These are phyloP conservation scores for Oropetium thomaeum DNA, from an alignment of 176 grass and related monocot genomes.

Conservation along the genomic window DNA sequence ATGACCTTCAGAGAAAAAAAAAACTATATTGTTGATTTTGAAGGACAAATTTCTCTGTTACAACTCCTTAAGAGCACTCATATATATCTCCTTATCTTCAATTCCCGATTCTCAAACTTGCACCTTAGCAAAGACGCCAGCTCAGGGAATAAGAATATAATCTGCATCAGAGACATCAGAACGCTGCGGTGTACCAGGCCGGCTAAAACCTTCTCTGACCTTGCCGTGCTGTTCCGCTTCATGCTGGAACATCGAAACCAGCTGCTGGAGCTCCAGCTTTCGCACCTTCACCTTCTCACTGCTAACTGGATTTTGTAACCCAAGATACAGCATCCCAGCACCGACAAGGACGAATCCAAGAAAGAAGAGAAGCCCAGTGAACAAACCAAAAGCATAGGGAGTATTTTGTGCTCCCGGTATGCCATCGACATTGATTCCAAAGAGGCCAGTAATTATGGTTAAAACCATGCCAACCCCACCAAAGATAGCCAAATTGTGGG, in stretches of 20 bases:
- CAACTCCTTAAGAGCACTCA: not conserved
- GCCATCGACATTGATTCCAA: conserved; percentile 94
- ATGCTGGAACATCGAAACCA: conserved; percentile 87
- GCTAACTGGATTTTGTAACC: conserved; percentile 73
- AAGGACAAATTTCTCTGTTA: not conserved
- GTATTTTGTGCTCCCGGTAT: conserved; percentile 86
- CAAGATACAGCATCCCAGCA: conserved; percentile 75
- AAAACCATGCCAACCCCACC: conserved; percentile 81
- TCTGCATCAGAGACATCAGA: conserved; percentile 41
- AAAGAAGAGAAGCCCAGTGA: conserved; percentile 62
- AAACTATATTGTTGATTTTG: not conserved
- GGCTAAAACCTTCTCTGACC: conserved; percentile 68
- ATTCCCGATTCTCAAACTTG: not conserved
- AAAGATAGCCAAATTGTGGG: conserved; percentile 88
- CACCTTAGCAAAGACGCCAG: not conserved
- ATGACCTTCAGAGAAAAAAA: too few relatives aligned
- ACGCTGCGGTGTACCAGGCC: conserved; percentile 23
- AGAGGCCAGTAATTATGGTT: conserved; percentile 86
- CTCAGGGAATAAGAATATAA: conserved; percentile 61
- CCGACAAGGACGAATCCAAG: conserved; percentile 62
- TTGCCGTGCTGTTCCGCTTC: conserved; percentile 91
- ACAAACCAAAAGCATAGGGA: conserved; percentile 85
- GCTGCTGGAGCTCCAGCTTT: conserved; percentile 83
- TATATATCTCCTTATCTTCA: not conserved
- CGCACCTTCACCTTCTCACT: conserved; percentile 79